Percentiles rank a stretch among this genome's conserved stretches.
These are phyloP conservation scores for Amphibolis antarctica DNA, from an alignment of 106 monocot species.

Conservation along the genomic window DNA sequence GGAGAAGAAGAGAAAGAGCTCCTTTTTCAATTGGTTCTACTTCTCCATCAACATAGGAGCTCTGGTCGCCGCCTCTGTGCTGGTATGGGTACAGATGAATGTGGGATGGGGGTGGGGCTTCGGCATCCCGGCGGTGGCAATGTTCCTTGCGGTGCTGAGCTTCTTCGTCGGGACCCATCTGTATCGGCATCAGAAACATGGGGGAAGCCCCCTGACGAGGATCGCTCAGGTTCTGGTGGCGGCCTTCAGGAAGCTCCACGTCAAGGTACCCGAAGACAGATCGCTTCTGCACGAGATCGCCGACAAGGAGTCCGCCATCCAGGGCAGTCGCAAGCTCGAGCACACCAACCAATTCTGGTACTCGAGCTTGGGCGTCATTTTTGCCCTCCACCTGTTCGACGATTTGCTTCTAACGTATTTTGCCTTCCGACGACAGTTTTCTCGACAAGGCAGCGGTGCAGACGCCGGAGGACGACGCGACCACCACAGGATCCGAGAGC, in stretches of 20 bases:
- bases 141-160: constrained; percentile 29
- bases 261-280: constrained; percentile 24
- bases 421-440: constrained; percentile 26
- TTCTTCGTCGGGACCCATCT: constrained; percentile 30
- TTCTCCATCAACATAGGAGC: constrained; percentile 32
- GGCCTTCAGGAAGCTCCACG: constrained; percentile 14
- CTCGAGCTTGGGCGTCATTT: too few relatives aligned
- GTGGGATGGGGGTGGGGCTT: constrained; percentile 46
- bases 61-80: constrained; percentile 35
- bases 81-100: constrained; percentile 40
- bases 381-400: background rate
- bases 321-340: constrained; percentile 41
- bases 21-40: background rate
- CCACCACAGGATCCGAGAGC: constrained; percentile 6
- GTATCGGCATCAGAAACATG: constrained; percentile 33
- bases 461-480: constrained; percentile 19
- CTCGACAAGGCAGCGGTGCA: constrained; percentile 62
- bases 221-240: constrained; percentile 35
- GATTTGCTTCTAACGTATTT: background rate
- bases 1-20: too few relatives aligned
- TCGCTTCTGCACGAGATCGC: constrained; percentile 32
- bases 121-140: constrained; percentile 28
- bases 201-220: constrained; percentile 31
- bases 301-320: constrained; percentile 33
- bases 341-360: constrained; percentile 33